These are phyloP conservation scores for Pseudogymnoascus sp. DNA, from an alignment of 2,329 filamentous ascomycete species.

Conservation along the genomic window DNA sequence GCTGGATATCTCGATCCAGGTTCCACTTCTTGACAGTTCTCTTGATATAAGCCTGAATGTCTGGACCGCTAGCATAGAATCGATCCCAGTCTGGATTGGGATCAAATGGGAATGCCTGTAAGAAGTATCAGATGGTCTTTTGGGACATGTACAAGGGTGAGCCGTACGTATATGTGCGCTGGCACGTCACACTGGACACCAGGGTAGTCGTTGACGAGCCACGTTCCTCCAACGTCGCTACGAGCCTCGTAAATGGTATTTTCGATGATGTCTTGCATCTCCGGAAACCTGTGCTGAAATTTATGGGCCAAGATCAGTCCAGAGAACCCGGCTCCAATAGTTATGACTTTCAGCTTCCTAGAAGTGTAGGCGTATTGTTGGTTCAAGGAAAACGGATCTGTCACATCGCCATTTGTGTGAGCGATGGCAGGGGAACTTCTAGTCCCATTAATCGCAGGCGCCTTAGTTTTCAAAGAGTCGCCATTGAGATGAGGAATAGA, in stretches of 20 bases:
- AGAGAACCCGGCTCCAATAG: conserved; percentile 40
- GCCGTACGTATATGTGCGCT: conserved; percentile 19
- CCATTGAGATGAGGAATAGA: background rate
- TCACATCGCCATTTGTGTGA: background rate
- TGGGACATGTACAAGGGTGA: conserved; percentile 20
- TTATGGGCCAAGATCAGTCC: conserved; percentile 39
- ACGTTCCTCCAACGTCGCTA: conserved; percentile 26
- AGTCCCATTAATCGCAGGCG: background rate
- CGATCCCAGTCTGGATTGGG: conserved; percentile 35
- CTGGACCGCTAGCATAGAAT: conserved; percentile 26
- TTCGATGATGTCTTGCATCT: conserved; percentile 28
- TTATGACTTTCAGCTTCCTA: conserved; percentile 38
- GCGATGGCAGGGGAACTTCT: background rate
- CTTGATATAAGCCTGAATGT: conserved; percentile 16
- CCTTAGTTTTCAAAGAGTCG: background rate
- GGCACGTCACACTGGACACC: conserved; percentile 24
- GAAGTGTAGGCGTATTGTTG: conserved; percentile 30
- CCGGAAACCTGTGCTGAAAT: conserved; percentile 12
- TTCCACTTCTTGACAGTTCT: background rate
- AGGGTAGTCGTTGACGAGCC: conserved; percentile 24
- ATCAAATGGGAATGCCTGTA: conserved; percentile 34
- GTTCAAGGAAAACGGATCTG: conserved; percentile 27
- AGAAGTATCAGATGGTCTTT: conserved; percentile 40
- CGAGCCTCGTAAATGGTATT: conserved; percentile 26
- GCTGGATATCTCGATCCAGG: conserved; percentile 33